Conservation (phyloP, 2,329 filamentous ascomycete genomes). For the Scedosporium aurantiacum region DNA sequence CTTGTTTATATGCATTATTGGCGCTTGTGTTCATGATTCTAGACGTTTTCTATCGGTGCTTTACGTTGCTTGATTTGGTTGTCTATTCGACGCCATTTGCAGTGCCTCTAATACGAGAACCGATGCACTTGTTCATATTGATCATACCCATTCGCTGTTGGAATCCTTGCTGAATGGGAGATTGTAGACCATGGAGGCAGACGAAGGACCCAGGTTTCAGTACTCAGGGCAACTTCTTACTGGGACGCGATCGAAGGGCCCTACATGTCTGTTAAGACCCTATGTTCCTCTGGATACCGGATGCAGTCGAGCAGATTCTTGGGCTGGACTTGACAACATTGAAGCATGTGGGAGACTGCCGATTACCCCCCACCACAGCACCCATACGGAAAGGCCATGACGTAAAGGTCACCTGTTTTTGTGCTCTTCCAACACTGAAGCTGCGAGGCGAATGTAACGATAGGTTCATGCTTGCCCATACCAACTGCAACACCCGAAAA, state of each 20-base stretch:
- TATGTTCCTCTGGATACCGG: too few species aligned
- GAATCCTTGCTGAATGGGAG: background rate
- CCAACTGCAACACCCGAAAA: background rate
- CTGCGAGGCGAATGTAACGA: too few species aligned
- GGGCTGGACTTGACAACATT: background rate
- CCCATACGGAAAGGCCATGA: background rate
- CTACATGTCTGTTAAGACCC: too few species aligned
- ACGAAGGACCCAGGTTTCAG: background rate
- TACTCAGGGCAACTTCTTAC: background rate
- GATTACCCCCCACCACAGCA: background rate
- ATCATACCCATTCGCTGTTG: background rate
- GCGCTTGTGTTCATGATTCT: background rate
- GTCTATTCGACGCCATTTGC: background rate
- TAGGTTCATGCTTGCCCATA: background rate
- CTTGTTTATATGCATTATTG: background rate
- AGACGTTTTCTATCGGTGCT: background rate
- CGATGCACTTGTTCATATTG: background rate
- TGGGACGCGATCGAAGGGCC: too few species aligned
- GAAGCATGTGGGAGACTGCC: background rate
- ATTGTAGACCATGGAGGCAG: background rate
- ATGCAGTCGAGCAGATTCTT: background rate
- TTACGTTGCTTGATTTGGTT: too few species aligned
- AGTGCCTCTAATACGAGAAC: background rate
- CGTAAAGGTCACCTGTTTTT: background rate
- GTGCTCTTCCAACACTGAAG: too few species aligned